Percentiles rank a stretch among this genome's conserved stretches.
phyloP scores from a whole-genome alignment of 805 yeast genomes.

The Scheffersomyces spartinae region DNA sequence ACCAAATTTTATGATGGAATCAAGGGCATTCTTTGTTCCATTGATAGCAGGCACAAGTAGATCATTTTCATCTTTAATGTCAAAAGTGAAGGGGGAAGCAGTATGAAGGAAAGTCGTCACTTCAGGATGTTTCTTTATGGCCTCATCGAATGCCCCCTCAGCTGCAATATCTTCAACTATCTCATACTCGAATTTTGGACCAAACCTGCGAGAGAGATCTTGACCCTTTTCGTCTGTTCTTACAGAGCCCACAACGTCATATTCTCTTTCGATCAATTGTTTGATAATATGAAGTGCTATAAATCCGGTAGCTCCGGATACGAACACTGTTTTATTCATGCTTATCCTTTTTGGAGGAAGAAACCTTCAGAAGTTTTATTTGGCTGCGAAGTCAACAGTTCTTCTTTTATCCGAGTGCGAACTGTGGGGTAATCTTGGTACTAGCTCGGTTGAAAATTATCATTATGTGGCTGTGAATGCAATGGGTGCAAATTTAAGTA shows the following conservation, averaged over 20 bases:
- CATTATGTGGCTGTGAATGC: no score
- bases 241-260: conserved; percentile 41
- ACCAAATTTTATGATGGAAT: conserved; percentile 32
- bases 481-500: no score
- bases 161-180: conserved; percentile 29
- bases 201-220: conserved; percentile 9
- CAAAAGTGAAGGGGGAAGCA: conserved; percentile 47
- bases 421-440: no score
- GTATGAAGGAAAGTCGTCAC: conserved; percentile 46
- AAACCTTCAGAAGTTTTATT: no score
- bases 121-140: conserved; percentile 36
- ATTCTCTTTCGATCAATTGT: conserved; percentile 25
- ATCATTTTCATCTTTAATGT: conserved; percentile 35
- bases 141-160: conserved; percentile 32
- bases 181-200: conserved; percentile 12
- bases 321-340: conserved; percentile 29
- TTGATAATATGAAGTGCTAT: conserved; percentile 39
- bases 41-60: conserved; percentile 43
- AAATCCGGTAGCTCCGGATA: conserved; percentile 45
- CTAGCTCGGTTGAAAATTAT: no score
- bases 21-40: conserved; percentile 43
- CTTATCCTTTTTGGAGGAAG: no score
- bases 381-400: no score
- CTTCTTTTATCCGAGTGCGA: no score
- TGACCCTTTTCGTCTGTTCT: conserved; percentile 36